Evolutionary conservation across 2,329 filamentous ascomycete species (phyloP), one percentile per base, ranked within the genome.

Genomic region (Clarireedia paspali): DNA sequence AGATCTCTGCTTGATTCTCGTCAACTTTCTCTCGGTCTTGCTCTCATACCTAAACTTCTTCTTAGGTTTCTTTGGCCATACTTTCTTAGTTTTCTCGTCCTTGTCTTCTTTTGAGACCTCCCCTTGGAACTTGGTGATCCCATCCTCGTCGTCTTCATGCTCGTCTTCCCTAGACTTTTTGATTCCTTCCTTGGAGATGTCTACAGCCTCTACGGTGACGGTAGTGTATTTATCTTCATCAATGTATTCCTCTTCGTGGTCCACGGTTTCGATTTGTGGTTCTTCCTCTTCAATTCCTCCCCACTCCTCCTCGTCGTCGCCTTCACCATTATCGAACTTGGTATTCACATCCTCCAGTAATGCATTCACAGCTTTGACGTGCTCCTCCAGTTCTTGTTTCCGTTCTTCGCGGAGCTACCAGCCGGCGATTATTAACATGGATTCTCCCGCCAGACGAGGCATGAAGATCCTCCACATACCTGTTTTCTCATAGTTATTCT

Each of bases 221-320:
- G 90, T 96, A 0, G 94, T 97, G 70, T 90, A 96, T 68, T 88
- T 88, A 71, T 96, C 92, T 70, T 97, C 94, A 70, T 99, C 94
- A 62, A 96, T 82, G 73, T 96, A 99, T 71, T 97, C 91, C 63
- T 92, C 91, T 70, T 96, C 88, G 63, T 89, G 84, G 68, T 95
- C 85, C 46, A 74, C 73, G 23, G 83, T 77, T 40, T 78, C 20
- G 6, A 46, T 23, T 24, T 46, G n/a, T 9, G 17, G 9, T 14
- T 46, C 23, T 23, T 66, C 60, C 23, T 65, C 84, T 20, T 77
- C 74, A 52, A 91, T 77, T 0, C 87, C 88, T 51, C 77, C 77
- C 83, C 86, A 91, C 64, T 84, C 65, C 3, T 59, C 64, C 26
- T 71, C 74, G 3, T 70, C 68, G 6, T 67, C 74, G 3, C 73